Conservation (phyloP, 1,284 basidiomycete genomes). For the Cystobasidium sp. region DNA sequence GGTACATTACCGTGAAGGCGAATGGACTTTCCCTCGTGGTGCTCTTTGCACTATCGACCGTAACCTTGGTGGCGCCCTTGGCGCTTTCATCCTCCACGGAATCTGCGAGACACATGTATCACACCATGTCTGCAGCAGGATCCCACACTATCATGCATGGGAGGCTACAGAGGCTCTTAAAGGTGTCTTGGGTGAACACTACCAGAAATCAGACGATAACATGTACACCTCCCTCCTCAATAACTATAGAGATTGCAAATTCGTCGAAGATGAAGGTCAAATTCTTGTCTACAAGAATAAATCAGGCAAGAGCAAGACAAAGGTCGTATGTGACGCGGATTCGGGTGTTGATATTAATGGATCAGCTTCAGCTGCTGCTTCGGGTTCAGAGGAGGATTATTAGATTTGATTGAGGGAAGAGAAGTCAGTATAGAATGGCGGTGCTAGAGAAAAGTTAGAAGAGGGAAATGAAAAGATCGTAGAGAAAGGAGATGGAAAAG, state of each 20-base stretch:
- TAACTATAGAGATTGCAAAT: slow-evolving; percentile 62
- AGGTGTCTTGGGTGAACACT: slow-evolving; percentile 69
- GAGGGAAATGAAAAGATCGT: background rate
- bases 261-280: slow-evolving; percentile 89
- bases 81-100: slow-evolving; percentile 76
- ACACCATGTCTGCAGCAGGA: slow-evolving; percentile 89
- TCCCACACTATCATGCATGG: slow-evolving; percentile 88
- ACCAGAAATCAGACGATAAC: slow-evolving; percentile 62
- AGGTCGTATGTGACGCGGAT: slow-evolving; percentile 64
- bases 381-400: slow-evolving; percentile 16
- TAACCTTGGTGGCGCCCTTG: slow-evolving; percentile 59
- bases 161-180: slow-evolving; percentile 89
- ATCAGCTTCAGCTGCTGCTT: slow-evolving; percentile 18
- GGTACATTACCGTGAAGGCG: slow-evolving; percentile 88
- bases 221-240: slow-evolving; percentile 62
- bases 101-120: slow-evolving; percentile 92
- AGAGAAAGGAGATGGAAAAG: background rate
- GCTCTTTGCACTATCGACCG: slow-evolving; percentile 94
- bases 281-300: slow-evolving; percentile 91
- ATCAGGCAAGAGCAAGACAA: slow-evolving; percentile 71
- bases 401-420: background rate
- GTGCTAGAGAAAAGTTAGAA: background rate
- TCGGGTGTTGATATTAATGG: slow-evolving; percentile 48
- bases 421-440: no score
- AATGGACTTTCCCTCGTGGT: slow-evolving; percentile 94